These are phyloP conservation scores for Botrytis tulipae DNA, from an alignment of 2,329 filamentous ascomycete species.

Conservation along the genomic window DNA sequence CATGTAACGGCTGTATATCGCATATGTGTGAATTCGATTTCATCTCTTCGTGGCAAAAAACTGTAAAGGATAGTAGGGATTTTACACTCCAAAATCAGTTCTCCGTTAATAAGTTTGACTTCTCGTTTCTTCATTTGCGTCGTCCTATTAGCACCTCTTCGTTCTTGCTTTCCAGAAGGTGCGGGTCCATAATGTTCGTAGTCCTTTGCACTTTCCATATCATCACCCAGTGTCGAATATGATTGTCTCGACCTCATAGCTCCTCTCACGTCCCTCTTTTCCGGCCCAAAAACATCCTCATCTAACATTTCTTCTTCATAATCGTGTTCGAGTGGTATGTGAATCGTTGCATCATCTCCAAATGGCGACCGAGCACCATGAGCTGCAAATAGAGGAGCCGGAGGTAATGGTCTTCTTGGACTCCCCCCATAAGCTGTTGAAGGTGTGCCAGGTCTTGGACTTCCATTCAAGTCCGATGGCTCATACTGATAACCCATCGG, in stretches of 20 bases:
- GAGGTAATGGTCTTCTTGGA: conserved; percentile 81
- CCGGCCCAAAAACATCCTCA: conserved; percentile 63
- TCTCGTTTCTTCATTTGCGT: conserved; percentile 88
- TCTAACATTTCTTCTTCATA: conserved; percentile 54
- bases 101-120: conserved; percentile 93
- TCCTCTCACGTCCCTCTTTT: conserved; percentile 35
- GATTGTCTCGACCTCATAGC: conserved; percentile 39
- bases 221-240: conserved; percentile 42
- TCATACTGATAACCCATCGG: conserved; percentile 76
- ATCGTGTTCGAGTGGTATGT: conserved; percentile 64
- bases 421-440: conserved; percentile 86
- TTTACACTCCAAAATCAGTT: conserved; percentile 97
- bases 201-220: conserved; percentile 47
- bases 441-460: conserved; percentile 84
- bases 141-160: conserved; percentile 73
- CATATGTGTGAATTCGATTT: conserved; percentile 98
- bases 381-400: conserved; percentile 77
- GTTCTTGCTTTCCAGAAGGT: conserved; percentile 80
- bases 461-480: conserved; percentile 84
- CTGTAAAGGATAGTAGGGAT: conserved; percentile 98
- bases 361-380: conserved; percentile 50
- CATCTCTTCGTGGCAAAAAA: conserved; percentile 88
- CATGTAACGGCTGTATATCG: conserved; percentile 98
- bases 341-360: conserved; percentile 66
- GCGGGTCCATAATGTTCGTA: conserved; percentile 83